Base-by-base conservation (phyloP, 139 green algal species). In the Auxenochlorella pyrenoidosa region DNA sequence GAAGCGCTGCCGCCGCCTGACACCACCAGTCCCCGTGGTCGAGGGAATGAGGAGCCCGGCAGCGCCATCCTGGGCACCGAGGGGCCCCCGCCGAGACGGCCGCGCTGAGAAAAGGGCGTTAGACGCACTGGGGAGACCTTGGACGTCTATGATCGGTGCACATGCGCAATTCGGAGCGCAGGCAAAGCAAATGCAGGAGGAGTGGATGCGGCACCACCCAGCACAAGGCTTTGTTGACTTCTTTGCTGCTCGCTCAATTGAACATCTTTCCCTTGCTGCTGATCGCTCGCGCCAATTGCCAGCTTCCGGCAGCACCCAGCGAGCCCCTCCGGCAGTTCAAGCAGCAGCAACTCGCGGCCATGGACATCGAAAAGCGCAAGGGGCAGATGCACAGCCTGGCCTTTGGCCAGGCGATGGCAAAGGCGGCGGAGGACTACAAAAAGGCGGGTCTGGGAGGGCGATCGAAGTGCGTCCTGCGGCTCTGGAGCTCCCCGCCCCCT, bases 371-470 rank as follows among this genome's bases (percentile, higher is more conserved):
- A 13, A 84, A 43, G 41, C 24, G 54, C 18, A 86, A 86, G 44
- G 43, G 66, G 26, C 82, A 86, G 18, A 96, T 98, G 92, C 94
- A 96, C 83, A 94, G 89, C 70, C 91, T 99, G 38, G 95, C 95
- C 13, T 95, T 97, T 89, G 93, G 95, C 24, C 80, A 97, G 84
- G 95, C 94, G 0, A 97, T 99, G 93, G 83, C 93, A 38, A 94
- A 95, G 38, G 97, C 97, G 15, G 94, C 94, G 26, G 87, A 93
- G 26, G 94, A 99, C 91, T 98, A 98, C 87, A 91, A 94, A 59
- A 94, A 96, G 90, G 95, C 95, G n/a, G 0, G 86, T 79, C 41
- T 12, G 19, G 83, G 32, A 51, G 47, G 21, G 54, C 54, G 54
- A 63, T 63, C 54, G 54, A 13, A 4, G 16, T 63, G 54, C 54